These are phyloP conservation scores for Fremontodendron californicum DNA, from an alignment of 345 rosid genomes.

Conservation along the genomic window DNA sequence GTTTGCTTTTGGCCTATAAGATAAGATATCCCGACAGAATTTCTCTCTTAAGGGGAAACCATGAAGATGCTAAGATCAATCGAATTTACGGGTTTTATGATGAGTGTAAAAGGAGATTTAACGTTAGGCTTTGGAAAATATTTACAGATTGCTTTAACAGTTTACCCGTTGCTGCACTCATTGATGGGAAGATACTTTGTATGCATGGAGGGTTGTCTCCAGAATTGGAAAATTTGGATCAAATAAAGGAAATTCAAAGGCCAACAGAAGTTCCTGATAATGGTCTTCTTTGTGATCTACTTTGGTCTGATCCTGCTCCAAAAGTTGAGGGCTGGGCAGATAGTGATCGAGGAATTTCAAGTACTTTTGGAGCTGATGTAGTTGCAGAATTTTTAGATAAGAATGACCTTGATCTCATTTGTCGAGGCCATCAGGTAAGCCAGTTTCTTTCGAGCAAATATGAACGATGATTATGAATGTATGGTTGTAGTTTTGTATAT, in stretches of 20 bases:
- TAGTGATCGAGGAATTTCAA: conserved; percentile 90
- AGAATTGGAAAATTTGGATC: conserved; percentile 60
- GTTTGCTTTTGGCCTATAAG: conserved; percentile 93
- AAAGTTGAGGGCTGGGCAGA: conserved; percentile 71
- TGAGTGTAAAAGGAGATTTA: conserved; percentile 93
- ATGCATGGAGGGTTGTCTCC: conserved; percentile 99
- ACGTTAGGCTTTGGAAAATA: conserved; percentile 90
- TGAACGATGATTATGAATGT: not conserved
- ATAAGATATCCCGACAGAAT: conserved; percentile 72
- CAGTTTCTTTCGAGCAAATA: conserved; percentile 6
- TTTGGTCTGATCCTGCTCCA: conserved; percentile 95
- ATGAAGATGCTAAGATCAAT: conserved; percentile 98
- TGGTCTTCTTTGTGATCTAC: conserved; percentile 92
- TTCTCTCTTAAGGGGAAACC: conserved; percentile 87
- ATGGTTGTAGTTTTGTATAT: not conserved
- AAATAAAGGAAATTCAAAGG: conserved; percentile 74
- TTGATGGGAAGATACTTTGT: conserved; percentile 85
- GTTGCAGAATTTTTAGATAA: conserved; percentile 85
- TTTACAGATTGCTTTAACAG: conserved; percentile 92
- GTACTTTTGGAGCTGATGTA: conserved; percentile 80
- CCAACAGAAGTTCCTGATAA: conserved; percentile 87
- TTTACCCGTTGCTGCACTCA: conserved; percentile 86
- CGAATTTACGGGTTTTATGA: conserved; percentile 94
- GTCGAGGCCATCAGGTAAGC: conserved; percentile 96
- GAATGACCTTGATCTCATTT: conserved; percentile 91